Base-by-base conservation (phyloP, 2,329 filamentous ascomycete species). In the Lecanoromycetidae sp. region DNA sequence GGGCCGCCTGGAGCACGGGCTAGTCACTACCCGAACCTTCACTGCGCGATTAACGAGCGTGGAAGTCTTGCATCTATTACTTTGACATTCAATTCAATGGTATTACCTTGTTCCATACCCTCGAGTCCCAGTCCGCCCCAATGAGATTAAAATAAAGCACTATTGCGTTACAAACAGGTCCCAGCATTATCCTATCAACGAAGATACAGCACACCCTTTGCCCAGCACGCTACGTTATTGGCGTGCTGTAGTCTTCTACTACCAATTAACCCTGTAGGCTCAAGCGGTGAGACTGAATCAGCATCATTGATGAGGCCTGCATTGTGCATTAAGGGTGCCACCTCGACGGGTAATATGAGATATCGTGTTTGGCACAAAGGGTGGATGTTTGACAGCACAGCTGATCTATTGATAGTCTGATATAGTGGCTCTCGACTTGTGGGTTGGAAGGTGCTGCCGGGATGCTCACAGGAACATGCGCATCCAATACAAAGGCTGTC, bases 11-110 rank as follows among this genome's bases (percentile, higher is more conserved):
- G 22, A 26, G 19, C 23, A 20, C 26, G 23, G 22, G 29, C 15
- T 36, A 29, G 15, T 40, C 35, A 34, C 36, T 35, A 40, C 36
- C 44, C 44, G 44, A 47, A 47, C 37, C 44, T 47, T 47, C 44
- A 29, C 22, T 41, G 44, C 44, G 44, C 44, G 37, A 34, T 37
- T 26, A 41, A 41, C 22, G 37, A 47, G 33, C 33, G 17, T 30
- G 19, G 17, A 30, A 23, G 17, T 22, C 34, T 15, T 13, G n/a
- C 12, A 3, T 26, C 30, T 15, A 10, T n/a, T n/a, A n/a, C n/a
- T n/a, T n/a, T n/a, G n/a, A n/a, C n/a, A n/a, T 15, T 19, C 12
- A 13, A 33, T 15, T 5, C 30, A 15, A 10, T 8, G 15, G 33
- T 35, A 35, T 35, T 10, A 35, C 15, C 33, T 20, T 35, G 17